A percentile compares a stretch with the other conserved stretches of the same genome.
Evolutionary conservation across 2,329 filamentous ascomycete species (phyloP).

Genomic region (Talaromyces sp.): DNA sequence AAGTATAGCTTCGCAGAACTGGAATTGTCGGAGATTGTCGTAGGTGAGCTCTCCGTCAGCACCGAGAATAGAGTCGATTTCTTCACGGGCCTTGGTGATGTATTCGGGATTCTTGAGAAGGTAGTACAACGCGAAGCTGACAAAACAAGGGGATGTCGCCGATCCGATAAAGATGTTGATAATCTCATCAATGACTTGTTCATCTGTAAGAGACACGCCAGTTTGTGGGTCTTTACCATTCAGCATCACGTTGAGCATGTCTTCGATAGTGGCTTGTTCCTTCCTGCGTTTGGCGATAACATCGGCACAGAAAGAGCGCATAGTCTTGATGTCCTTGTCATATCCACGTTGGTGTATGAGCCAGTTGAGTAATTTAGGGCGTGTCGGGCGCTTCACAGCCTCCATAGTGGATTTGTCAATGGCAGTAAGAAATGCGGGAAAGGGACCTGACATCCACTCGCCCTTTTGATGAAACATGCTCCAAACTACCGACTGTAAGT

Average conservation of each 20-base stretch:
- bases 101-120: constrained; percentile 61
- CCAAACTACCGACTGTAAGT: constrained; percentile 51
- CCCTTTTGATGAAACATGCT: constrained; percentile 53
- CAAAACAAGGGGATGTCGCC: constrained; percentile 66
- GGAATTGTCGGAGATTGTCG: constrained; percentile 59
- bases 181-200: constrained; percentile 65
- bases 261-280: constrained; percentile 55
- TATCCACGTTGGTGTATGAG: constrained; percentile 54
- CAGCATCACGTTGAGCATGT: constrained; percentile 60
- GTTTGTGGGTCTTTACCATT: constrained; percentile 60
- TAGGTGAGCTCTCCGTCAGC: constrained; percentile 51
- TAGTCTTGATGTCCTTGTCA: constrained; percentile 50
- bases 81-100: constrained; percentile 60
- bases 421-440: constrained; percentile 50
- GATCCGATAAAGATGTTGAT: constrained; percentile 64
- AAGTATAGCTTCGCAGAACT: constrained; percentile 64
- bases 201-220: constrained; percentile 55
- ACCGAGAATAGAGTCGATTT: constrained; percentile 64
- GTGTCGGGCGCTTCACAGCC: constrained; percentile 53
- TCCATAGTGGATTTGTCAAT: constrained; percentile 58
- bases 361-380: constrained; percentile 53
- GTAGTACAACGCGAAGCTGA: constrained; percentile 64
- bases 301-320: constrained; percentile 56
- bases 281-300: constrained; percentile 56
- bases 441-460: constrained; percentile 46